Evolutionary conservation across 257 asterid species (phyloP).

Genomic region (Capsicum rhomboideum): DNA sequence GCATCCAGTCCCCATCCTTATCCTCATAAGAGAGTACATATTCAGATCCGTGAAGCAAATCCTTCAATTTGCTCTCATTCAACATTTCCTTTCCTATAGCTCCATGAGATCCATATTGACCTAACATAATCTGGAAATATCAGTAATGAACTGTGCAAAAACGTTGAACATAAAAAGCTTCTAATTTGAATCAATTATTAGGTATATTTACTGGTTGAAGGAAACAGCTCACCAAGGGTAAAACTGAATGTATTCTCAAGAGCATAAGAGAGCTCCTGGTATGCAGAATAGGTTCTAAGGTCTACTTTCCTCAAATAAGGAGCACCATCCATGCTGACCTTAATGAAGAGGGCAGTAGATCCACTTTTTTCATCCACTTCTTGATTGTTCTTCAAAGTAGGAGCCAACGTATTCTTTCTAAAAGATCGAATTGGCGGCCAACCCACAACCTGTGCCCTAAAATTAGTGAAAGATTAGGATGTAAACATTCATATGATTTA

Average conservation of each 20-base stretch:
- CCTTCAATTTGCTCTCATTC: conserved; percentile 57
- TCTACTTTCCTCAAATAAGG: conserved; percentile 41
- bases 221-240: conserved; percentile 20
- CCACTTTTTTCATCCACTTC: conserved; percentile 33
- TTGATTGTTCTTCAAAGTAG: conserved; percentile 37
- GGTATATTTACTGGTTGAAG: background rate
- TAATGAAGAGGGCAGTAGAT: conserved; percentile 27
- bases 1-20: conserved; percentile 77
- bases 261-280: conserved; percentile 26
- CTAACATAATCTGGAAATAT: conserved; percentile 19
- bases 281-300: conserved; percentile 30
- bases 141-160: conserved; percentile 1
- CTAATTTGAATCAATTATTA: too few relatives aligned
- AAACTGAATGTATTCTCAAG: conserved; percentile 32
- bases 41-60: conserved; percentile 54
- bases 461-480: conserved; percentile 6
- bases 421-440: conserved; percentile 87
- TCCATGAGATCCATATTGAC: conserved; percentile 55
- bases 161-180: background rate
- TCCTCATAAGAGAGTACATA: conserved; percentile 61
- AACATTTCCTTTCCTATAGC: conserved; percentile 39
- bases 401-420: conserved; percentile 53
- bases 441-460: too few relatives aligned
- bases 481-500: background rate
- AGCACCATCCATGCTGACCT: conserved; percentile 43